phyloP scores from a whole-genome alignment of 768 basidiomycete genomes.

The Hypholoma fasciculare region DNA sequence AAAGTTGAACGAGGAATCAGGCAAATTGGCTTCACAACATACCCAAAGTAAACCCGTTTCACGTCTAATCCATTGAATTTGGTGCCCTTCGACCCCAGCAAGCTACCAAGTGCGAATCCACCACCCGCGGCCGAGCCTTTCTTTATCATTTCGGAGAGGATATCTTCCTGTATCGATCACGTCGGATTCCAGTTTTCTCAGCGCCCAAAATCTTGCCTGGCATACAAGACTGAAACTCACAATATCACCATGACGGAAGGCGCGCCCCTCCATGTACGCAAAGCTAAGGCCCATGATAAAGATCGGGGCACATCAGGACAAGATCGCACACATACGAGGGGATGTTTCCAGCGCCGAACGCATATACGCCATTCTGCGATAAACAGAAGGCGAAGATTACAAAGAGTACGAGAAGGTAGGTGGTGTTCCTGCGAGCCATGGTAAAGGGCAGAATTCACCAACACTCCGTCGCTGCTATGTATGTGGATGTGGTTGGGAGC shows the following conservation, averaged over 20 bases:
- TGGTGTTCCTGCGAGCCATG: conserved; percentile 34
- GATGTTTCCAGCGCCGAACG: conserved; percentile 87
- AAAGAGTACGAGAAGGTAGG: conserved; percentile 45
- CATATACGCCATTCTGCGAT: conserved; percentile 58
- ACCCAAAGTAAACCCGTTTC: conserved; percentile 85
- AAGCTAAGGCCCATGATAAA: conserved; percentile 43
- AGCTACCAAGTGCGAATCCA: conserved; percentile 56
- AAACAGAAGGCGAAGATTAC: conserved; percentile 57
- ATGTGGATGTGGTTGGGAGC: conserved; percentile 8
- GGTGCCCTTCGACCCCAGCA: conserved; percentile 54
- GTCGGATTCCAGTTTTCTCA: conserved; percentile 3
- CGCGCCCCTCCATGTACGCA: conserved; percentile 84
- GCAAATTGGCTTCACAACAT: conserved; percentile 17
- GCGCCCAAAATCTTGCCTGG: background rate
- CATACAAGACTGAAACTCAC: conserved; percentile 22
- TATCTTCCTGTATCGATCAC: conserved; percentile 55
- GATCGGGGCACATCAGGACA: conserved; percentile 15
- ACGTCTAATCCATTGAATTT: conserved; percentile 83
- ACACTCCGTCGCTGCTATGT: background rate
- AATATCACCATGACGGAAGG: conserved; percentile 90
- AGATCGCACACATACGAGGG: conserved; percentile 51
- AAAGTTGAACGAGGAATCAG: no score
- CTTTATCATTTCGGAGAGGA: conserved; percentile 61
- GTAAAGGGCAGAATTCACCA: conserved; percentile 21
- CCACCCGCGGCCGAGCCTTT: conserved; percentile 41